phyloP scores from a whole-genome alignment of 176 grass and related monocot genomes.

The Carex pumila region DNA sequence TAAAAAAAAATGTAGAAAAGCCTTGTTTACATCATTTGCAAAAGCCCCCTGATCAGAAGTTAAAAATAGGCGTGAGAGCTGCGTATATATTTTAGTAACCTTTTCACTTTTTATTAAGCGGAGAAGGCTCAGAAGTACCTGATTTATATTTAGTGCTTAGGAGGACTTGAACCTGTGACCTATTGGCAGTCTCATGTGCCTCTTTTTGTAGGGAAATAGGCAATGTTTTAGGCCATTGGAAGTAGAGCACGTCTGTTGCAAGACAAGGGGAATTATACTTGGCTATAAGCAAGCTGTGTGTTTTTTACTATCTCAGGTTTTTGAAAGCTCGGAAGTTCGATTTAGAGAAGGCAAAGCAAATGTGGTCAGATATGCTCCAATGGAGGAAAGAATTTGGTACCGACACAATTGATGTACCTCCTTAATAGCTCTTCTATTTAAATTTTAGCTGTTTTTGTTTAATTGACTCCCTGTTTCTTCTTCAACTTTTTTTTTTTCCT shows the following conservation, averaged over 20 bases:
- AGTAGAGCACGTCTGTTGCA: background rate
- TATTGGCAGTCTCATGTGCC: background rate
- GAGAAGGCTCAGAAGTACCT: background rate
- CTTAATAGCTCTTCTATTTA: conserved; percentile 4
- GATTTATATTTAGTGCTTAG: background rate
- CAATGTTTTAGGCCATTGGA: background rate
- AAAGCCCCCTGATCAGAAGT: background rate
- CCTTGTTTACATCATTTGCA: background rate
- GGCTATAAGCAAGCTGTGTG: conserved; percentile 1
- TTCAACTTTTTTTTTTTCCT: background rate
- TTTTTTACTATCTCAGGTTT: conserved; percentile 44
- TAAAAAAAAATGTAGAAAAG: background rate
- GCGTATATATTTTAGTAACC: background rate
- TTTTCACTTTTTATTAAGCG: background rate
- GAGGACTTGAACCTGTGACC: background rate
- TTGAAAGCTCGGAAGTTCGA: conserved; percentile 92
- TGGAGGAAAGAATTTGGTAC: conserved; percentile 86
- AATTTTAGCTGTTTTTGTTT: background rate
- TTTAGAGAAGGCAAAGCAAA: conserved; percentile 81
- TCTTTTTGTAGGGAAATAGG: background rate
- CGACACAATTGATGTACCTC: conserved; percentile 62
- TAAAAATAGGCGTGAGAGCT: background rate
- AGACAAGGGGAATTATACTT: background rate
- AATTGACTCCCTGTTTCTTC: background rate
- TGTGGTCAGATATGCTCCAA: conserved; percentile 96